These are phyloP conservation scores for Candida xiaguanensis DNA, from an alignment of 805 yeast genomes.

Conservation along the genomic window DNA sequence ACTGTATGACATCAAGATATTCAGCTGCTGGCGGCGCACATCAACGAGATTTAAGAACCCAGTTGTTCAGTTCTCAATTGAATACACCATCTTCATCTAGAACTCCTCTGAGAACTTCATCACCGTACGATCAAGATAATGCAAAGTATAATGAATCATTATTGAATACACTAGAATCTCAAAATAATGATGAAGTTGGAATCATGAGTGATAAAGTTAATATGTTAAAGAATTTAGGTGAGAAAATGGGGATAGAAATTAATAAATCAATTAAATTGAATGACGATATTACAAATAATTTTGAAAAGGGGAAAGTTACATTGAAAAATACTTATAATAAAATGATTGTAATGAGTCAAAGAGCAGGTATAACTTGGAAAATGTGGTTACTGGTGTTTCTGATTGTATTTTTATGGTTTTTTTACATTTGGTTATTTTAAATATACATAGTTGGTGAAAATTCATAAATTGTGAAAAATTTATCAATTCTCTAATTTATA, in stretches of 20 bases:
- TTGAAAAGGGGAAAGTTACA: constrained; percentile 37
- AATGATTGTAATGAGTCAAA: constrained; percentile 44
- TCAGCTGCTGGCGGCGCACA: constrained; percentile 31
- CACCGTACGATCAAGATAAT: constrained; percentile 36
- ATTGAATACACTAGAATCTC: constrained; percentile 41
- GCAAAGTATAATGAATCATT: constrained; percentile 41
- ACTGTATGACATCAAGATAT: constrained; percentile 24
- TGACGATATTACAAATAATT: constrained; percentile 37
- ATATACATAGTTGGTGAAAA: too few species aligned
- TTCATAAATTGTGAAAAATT: too few species aligned
- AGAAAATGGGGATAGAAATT: constrained; percentile 42
- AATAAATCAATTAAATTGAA: constrained; percentile 37
- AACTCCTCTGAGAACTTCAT: constrained; percentile 28
- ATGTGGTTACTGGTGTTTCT: constrained; percentile 42
- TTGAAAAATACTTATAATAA: constrained; percentile 40
- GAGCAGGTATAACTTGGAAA: constrained; percentile 43
- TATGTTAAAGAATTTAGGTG: constrained; percentile 38
- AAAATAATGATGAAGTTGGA: constrained; percentile 40
- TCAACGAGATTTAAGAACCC: constrained; percentile 41
- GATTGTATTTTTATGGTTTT: constrained; percentile 34
- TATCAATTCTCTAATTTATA: too few species aligned
- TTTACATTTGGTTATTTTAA: constrained; percentile 39
- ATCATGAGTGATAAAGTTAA: constrained; percentile 39
- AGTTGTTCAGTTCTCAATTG: constrained; percentile 29
- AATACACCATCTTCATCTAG: constrained; percentile 11